These are phyloP conservation scores for Grifola frondosa DNA, from an alignment of 1,284 basidiomycete species.

Conservation along the genomic window DNA sequence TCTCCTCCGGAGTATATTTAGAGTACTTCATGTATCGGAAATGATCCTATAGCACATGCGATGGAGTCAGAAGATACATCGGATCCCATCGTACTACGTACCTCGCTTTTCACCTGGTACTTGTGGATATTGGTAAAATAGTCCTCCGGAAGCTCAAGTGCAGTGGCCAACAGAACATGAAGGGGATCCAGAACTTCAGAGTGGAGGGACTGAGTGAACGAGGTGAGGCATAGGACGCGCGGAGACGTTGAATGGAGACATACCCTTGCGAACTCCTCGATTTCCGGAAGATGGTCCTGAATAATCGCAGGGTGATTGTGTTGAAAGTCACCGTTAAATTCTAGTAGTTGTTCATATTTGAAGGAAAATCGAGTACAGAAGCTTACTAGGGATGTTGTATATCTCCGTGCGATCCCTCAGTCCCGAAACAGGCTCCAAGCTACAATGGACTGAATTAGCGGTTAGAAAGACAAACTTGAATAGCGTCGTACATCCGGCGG, in stretches of 20 bases:
- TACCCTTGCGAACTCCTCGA: conserved; percentile 43
- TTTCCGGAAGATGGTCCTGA: conserved; percentile 43
- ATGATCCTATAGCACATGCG: conserved; percentile 36
- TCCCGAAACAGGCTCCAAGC: conserved; percentile 37
- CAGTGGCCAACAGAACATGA: conserved; percentile 44
- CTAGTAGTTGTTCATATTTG: conserved; percentile 16
- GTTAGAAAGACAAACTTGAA: neutral
- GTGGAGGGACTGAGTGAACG: conserved; percentile 39
- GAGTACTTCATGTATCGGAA: conserved; percentile 58
- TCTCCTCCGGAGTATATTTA: conserved; percentile 47
- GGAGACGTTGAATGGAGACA: neutral
- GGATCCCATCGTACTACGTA: conserved; percentile 10
- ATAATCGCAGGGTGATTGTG: conserved; percentile 41
- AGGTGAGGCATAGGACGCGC: neutral
- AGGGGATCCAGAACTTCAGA: conserved; percentile 50
- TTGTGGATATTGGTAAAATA: conserved; percentile 52
- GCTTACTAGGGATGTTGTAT: conserved; percentile 50
- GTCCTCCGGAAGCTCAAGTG: conserved; percentile 56
- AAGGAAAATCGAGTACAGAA: neutral
- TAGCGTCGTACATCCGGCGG: conserved; percentile 34
- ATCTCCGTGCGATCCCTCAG: conserved; percentile 46
- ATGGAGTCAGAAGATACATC: neutral
- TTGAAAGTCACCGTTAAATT: conserved; percentile 42
- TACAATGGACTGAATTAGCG: conserved; percentile 8
- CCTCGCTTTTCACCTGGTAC: conserved; percentile 45